Base-by-base conservation (phyloP, 768 basidiomycete species). In the Suillus sp. region DNA sequence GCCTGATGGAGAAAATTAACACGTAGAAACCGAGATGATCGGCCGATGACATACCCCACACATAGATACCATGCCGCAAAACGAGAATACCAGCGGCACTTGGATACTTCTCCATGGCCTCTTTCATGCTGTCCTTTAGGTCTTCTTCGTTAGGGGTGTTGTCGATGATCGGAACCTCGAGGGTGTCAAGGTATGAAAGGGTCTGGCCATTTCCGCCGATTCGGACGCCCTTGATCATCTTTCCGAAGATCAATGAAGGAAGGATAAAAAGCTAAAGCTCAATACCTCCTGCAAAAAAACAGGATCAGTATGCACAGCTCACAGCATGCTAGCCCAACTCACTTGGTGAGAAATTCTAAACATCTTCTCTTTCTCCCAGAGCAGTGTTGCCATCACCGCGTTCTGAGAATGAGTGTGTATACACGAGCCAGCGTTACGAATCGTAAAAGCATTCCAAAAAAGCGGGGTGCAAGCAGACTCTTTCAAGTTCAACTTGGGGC, bases 211-310 rank as follows among this genome's bases (percentile, higher is more conserved):
- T 87, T 13, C 94, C 93, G 6, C 85, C 90, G 18, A 87, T 72
- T 11, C 92, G 84, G 50, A 96, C 85, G 27, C 93, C 94, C 74
- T 96, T 96, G 73, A 95, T 96, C 94, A 95, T 95, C 87, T 95
- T 59, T 27, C 25, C 27, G 58, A 1, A n/a, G 37, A 14, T 56
- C 67, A 58, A 8, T 7, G 58, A 27, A 43, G 34, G n/a, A 30
- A 4, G 4, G n/a, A 48, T 30, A 13, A 20, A 56, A 11, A 51
- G 16, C 3, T 25, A 48, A 42, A 37, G 8, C 22, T 3, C 22
- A 35, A 66, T 67, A 67, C 83, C 82, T 85, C 83, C 83, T 85
- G 65, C 11, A 61, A n/a, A n/a, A n/a, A n/a, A 60, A 55, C 22
- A 48, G 59, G 30, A 42, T 53, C 16, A 35, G 51, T 20, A 27